phyloP scores from a whole-genome alignment of 1,284 basidiomycete species.

The Anthracocystis panici-leucophaei region DNA sequence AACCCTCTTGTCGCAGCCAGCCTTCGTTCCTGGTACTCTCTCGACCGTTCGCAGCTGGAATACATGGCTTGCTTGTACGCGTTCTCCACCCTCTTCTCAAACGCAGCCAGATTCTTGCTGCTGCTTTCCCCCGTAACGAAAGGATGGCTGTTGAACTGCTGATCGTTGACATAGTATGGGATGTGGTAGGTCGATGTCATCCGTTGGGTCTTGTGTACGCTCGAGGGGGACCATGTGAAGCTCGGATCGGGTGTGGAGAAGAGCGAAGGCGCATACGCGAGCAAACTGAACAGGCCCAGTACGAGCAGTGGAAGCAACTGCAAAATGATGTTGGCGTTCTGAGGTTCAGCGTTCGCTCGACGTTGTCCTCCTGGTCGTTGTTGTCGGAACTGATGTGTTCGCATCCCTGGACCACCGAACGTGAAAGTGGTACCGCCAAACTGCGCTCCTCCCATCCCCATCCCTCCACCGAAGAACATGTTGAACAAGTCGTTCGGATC shows the following conservation, averaged over 20 bases:
- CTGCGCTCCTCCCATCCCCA: conserved; percentile 71
- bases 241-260: conserved; percentile 82
- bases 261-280: conserved; percentile 82
- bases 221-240: conserved; percentile 77
- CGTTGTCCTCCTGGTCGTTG: conserved; percentile 35
- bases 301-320: conserved; percentile 84
- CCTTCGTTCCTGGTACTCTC: conserved; percentile 55
- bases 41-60: conserved; percentile 43
- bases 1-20: conserved; percentile 52
- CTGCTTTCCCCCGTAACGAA: conserved; percentile 65
- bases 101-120: conserved; percentile 34
- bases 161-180: conserved; percentile 85
- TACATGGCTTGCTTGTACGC: conserved; percentile 56
- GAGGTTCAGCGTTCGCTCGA: conserved; percentile 70
- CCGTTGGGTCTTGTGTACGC: conserved; percentile 60
- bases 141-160: conserved; percentile 83
- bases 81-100: conserved; percentile 60
- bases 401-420: conserved; percentile 65
- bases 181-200: conserved; percentile 78
- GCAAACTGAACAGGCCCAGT: conserved; percentile 74
- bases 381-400: conserved; percentile 57
- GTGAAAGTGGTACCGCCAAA: conserved; percentile 61
- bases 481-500: conserved; percentile 97
- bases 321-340: conserved; percentile 79
- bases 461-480: conserved; percentile 93